phyloP scores from a whole-genome alignment of 2,329 filamentous ascomycete species.

The Anisogramma anomala region DNA sequence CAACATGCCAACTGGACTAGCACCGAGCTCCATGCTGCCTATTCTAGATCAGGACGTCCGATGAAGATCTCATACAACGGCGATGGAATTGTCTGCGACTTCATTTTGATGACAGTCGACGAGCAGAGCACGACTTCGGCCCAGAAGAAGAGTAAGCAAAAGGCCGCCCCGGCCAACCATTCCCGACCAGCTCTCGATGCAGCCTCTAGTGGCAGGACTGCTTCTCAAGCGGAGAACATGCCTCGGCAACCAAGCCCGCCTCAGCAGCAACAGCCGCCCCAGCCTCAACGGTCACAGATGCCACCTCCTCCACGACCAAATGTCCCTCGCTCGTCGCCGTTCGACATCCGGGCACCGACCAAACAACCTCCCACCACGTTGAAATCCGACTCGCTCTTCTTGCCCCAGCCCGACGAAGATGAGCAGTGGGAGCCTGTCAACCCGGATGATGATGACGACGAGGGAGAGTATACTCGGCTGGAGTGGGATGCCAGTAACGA shows the following conservation, averaged over 20 bases:
- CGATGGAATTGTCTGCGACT: conserved; percentile 60
- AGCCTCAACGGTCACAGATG: conserved; percentile 5
- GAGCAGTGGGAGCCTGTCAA: conserved; percentile 60
- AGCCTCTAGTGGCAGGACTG: conserved; percentile 29
- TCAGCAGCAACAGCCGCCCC: conserved; percentile 13
- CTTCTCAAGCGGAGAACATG: conserved; percentile 23
- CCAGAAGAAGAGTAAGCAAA: conserved; percentile 35
- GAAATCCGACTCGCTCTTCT: conserved; percentile 57
- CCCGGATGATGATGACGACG: conserved; percentile 41
- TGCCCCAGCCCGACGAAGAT: conserved; percentile 55
- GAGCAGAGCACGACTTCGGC: conserved; percentile 39
- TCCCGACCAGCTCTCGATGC: conserved; percentile 36
- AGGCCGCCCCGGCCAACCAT: conserved; percentile 29
- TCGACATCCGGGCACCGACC: conserved; percentile 23
- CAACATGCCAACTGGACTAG: conserved; percentile 61
- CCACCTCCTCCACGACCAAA: conserved; percentile 23
- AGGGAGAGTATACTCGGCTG: conserved; percentile 54
- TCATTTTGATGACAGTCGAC: conserved; percentile 72
- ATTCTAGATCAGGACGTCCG: conserved; percentile 59
- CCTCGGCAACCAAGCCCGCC: conserved; percentile 15
- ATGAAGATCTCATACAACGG: conserved; percentile 61
- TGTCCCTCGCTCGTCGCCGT: conserved; percentile 22
- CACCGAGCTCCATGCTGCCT: conserved; percentile 54
- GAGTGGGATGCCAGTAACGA: conserved; percentile 64
- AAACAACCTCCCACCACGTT: conserved; percentile 42